These are phyloP conservation scores for Saccharum officinarum DNA, from an alignment of 176 grass and related monocot genomes.

Conservation along the genomic window DNA sequence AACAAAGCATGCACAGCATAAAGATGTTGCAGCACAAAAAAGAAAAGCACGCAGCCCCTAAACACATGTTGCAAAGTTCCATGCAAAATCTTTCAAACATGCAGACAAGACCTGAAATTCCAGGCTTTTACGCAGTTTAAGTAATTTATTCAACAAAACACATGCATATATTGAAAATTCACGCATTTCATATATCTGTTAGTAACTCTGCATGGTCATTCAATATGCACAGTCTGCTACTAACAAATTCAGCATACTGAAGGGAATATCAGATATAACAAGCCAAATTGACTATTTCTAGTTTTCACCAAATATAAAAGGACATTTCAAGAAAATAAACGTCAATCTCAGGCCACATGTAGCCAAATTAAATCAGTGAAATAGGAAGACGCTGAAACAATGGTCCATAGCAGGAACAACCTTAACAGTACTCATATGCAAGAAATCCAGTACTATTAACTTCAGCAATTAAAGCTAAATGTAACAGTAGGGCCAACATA, in stretches of 20 bases:
- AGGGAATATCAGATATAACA: neutral
- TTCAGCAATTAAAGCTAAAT: neutral
- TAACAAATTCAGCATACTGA: neutral
- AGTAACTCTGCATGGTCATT: neutral
- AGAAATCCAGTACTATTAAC: neutral
- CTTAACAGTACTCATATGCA: neutral
- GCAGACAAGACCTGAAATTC: neutral
- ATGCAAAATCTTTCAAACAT: neutral
- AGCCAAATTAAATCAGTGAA: neutral
- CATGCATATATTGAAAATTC: neutral
- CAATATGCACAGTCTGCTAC: neutral
- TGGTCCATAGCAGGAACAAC: neutral
- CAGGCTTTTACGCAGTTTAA: neutral
- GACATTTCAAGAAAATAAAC: neutral
- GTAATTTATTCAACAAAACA: neutral
- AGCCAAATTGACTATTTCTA: neutral
- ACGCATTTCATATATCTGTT: neutral
- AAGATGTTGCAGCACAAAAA: neutral
- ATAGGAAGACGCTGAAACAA: neutral
- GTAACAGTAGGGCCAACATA: neutral
- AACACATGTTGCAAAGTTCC: neutral
- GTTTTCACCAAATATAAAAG: neutral
- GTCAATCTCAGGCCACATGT: neutral
- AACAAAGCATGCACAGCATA: neutral
- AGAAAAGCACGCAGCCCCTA: neutral